These are phyloP conservation scores for Beauveria medogensis DNA, from an alignment of 2,329 filamentous ascomycete genomes.

Conservation along the genomic window DNA sequence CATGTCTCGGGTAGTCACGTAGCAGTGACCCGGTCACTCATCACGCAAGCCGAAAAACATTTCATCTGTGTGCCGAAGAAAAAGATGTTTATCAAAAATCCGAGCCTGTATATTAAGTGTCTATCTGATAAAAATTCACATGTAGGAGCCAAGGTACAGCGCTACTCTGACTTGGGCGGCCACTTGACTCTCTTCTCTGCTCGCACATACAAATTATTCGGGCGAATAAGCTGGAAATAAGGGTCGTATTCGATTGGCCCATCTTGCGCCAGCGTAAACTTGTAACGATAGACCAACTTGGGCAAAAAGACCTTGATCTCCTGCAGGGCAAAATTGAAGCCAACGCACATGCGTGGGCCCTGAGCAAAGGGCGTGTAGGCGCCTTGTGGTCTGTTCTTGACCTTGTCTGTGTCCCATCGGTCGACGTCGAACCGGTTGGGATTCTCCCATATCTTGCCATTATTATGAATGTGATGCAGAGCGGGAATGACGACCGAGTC, in stretches of 20 bases:
- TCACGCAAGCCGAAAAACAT: neutral
- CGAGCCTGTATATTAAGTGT: neutral
- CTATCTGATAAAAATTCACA: neutral
- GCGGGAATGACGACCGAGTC: conserved; percentile 46
- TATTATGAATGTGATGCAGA: conserved; percentile 44
- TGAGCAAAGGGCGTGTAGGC: conserved; percentile 52
- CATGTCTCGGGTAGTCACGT: neutral
- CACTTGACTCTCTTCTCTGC: conserved; percentile 41
- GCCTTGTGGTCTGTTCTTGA: conserved; percentile 42
- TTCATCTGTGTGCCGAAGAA: neutral
- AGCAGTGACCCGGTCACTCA: too few species aligned
- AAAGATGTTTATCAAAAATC: neutral
- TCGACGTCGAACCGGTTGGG: conserved; percentile 51
- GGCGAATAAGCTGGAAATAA: conserved; percentile 49
- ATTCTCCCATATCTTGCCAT: conserved; percentile 48
- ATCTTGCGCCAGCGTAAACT: conserved; percentile 43
- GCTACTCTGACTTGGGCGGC: conserved; percentile 26
- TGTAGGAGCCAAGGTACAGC: neutral
- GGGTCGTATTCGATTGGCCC: conserved; percentile 50
- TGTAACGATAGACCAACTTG: conserved; percentile 51
- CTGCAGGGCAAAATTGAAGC: conserved; percentile 55
- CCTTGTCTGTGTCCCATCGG: conserved; percentile 47
- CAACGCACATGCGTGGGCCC: conserved; percentile 51
- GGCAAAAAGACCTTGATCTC: conserved; percentile 52
- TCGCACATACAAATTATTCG: conserved; percentile 45